Conservation (phyloP, 225 moss, liverwort and hornwort genomes). For the Straminergon stramineum region DNA sequence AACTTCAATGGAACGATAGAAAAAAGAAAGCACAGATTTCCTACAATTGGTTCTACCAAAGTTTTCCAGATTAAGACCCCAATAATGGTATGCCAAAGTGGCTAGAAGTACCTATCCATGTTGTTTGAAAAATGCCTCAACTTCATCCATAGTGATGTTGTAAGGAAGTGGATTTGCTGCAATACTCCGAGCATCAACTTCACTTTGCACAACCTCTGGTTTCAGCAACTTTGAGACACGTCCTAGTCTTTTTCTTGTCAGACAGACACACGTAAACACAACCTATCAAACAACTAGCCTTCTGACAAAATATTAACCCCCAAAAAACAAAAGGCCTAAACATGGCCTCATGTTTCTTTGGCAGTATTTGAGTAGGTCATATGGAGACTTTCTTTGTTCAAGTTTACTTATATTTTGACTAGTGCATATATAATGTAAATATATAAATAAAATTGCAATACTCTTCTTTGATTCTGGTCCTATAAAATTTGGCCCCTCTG, state of each 20-base stretch:
- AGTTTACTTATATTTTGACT: background rate
- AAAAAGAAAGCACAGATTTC: background rate
- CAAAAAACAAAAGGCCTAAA: background rate
- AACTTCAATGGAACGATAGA: background rate
- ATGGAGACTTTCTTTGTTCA: background rate
- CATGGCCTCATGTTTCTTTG: background rate
- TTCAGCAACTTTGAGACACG: slow-evolving; percentile 54
- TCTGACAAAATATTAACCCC: background rate
- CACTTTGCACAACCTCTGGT: slow-evolving; percentile 65
- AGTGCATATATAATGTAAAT: background rate
- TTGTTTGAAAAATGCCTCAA: slow-evolving; percentile 60
- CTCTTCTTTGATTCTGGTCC: background rate
- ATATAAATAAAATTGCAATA: background rate
- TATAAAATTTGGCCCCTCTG: background rate
- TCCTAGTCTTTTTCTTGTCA: slow-evolving; percentile 66
- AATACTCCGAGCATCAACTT: slow-evolving; percentile 78
- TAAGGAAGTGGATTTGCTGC: slow-evolving; percentile 77
- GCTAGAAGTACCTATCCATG: slow-evolving; percentile 49
- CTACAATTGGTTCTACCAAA: background rate
- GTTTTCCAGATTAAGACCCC: background rate
- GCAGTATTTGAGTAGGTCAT: background rate
- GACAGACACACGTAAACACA: background rate
- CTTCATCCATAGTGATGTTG: slow-evolving; percentile 61
- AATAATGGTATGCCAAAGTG: background rate
- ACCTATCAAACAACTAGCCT: background rate